Base-by-base conservation (phyloP, 495 filamentous ascomycete species). In the Penicillium samsonianum region DNA sequence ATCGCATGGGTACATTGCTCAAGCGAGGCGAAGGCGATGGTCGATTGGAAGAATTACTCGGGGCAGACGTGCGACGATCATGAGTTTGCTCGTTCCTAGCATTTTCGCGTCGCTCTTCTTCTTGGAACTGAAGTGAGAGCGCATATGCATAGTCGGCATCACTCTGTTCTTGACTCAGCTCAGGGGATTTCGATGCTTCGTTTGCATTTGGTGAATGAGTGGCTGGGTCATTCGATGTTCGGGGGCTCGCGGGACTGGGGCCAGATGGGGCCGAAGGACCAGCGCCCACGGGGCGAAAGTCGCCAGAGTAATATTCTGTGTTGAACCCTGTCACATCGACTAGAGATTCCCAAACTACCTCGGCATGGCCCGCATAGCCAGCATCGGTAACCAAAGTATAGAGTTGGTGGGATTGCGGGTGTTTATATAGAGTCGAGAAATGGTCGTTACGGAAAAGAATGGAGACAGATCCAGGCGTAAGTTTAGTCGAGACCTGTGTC, bases 361-460 rank as follows among this genome's bases (percentile, higher is more conserved):
- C 94, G 26, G 91, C 89, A 65, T 96, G 91, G 16, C 79, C 80
- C 8, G 89, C 85, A 63, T 93, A 98, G 16, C 94, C 94, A 14
- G 88, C 87, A 72, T 98, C 94, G 9, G 94, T 98, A 23, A 98
- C 91, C 17, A 98, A 70, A 0, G 88, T 90, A 55, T 89, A 80
- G 0, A 98, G 79, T 58, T 86, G 80, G 4, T 80, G 70, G 0
- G 88, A 87, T 28, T 83, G 76, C 0, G 91, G 91, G 59, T 94
- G 76, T 57, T 91, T 85, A 68, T 96, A 96, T 0, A 98, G 67
- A 0, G 94, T 98, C 28, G 88, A 88, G 67, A 98, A 98, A 72
- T 98, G 94, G 64, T 98, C 93, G 60, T 98, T 98, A 31, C 94
- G 84, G 76, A 98, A 98, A 2, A 98, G 72, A 47, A 98, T 98